Conservation (phyloP, 768 basidiomycete genomes). For the Leccinum disarticulatum region DNA sequence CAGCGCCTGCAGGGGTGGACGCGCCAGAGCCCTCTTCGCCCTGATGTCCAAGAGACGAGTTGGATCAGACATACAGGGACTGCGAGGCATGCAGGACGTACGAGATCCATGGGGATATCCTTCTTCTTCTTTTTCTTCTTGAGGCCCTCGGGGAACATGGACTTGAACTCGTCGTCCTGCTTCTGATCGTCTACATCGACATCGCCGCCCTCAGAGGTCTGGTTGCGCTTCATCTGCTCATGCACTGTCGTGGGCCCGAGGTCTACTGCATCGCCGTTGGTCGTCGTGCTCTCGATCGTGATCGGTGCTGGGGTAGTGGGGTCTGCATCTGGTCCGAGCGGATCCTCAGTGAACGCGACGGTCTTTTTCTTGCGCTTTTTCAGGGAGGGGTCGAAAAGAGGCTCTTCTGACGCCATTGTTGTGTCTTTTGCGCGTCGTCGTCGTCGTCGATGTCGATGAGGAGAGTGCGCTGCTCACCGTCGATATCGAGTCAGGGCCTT, state of each 20-base stretch:
- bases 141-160: slow-evolving; percentile 79
- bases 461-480: slow-evolving; percentile 7
- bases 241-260: slow-evolving; percentile 74
- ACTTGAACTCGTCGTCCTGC: slow-evolving; percentile 74
- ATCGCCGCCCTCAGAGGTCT: slow-evolving; percentile 38
- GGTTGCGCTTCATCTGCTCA: slow-evolving; percentile 62
- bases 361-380: slow-evolving; percentile 88
- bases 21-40: slow-evolving; percentile 64
- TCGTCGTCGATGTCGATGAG: slow-evolving; percentile 18
- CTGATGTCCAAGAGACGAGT: slow-evolving; percentile 33
- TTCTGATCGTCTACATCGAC: slow-evolving; percentile 43
- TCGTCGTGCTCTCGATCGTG: slow-evolving; percentile 66
- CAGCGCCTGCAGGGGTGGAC: slow-evolving; percentile 49
- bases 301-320: slow-evolving; percentile 77
- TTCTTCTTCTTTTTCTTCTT: slow-evolving; percentile 96
- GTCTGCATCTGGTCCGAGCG: slow-evolving; percentile 77
- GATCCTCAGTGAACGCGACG: slow-evolving; percentile 84
- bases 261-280: slow-evolving; percentile 73
- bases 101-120: slow-evolving; percentile 81
- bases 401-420: slow-evolving; percentile 65
- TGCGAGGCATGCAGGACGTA: slow-evolving; percentile 36
- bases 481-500: slow-evolving; percentile 7
- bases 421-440: slow-evolving; percentile 10
- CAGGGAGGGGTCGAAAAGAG: slow-evolving; percentile 79
- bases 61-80: background rate